phyloP scores from a whole-genome alignment of 2,329 filamentous ascomycete genomes.

The Ophiostoma sp. region DNA sequence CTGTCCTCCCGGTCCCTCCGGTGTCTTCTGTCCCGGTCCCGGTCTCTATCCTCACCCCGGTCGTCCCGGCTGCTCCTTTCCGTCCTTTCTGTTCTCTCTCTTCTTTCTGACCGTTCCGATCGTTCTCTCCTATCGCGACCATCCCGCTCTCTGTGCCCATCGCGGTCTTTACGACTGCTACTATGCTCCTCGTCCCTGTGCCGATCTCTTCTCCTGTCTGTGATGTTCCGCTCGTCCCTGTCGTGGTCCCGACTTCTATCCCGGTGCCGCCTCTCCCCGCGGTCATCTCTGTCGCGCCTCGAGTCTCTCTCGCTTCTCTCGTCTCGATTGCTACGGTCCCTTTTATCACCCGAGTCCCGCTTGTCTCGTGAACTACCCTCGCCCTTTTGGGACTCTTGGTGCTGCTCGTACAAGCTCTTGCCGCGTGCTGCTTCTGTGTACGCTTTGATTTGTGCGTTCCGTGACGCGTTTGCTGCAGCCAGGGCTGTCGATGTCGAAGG shows the following conservation, averaged over 20 bases:
- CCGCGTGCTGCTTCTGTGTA: constrained; percentile 51
- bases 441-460: constrained; percentile 43
- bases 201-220: background rate
- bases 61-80: background rate
- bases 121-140: constrained; percentile 7
- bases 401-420: constrained; percentile 56
- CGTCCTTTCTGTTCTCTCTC: background rate
- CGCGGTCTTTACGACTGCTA: background rate
- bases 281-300: background rate
- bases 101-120: background rate
- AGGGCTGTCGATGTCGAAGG: constrained; percentile 33
- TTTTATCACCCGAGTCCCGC: background rate
- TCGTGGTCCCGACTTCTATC: background rate
- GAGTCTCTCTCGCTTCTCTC: background rate
- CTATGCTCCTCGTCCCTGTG: background rate
- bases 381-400: constrained; percentile 39
- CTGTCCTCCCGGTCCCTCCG: background rate
- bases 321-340: background rate
- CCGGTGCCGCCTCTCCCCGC: background rate
- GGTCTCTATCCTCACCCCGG: constrained; percentile 7
- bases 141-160: background rate
- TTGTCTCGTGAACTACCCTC: constrained; percentile 11
- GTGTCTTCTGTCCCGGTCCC: background rate
- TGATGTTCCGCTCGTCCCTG: background rate
- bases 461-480: constrained; percentile 54